Conservation (phyloP, 371 early-diverging fungal species). For the Choanephora cucurbitarum region DNA sequence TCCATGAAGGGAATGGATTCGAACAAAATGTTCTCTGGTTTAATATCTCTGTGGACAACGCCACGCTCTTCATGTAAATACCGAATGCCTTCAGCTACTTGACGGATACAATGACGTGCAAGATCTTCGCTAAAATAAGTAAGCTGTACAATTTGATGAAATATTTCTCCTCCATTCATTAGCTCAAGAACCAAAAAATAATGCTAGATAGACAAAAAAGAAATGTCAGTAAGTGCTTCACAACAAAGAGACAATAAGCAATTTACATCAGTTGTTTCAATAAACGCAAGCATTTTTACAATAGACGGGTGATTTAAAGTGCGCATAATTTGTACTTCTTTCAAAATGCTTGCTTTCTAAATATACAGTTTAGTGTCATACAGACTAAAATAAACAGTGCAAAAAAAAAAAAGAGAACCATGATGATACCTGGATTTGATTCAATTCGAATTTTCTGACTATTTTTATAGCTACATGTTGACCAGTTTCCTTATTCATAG, state of each 20-base stretch:
- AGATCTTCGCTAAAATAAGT: slow-evolving; percentile 79
- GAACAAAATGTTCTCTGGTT: slow-evolving; percentile 94
- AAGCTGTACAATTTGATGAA: slow-evolving; percentile 78
- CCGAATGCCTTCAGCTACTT: slow-evolving; percentile 87
- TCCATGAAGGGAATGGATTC: slow-evolving; percentile 70
- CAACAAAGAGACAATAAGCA: not conserved
- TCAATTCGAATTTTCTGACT: slow-evolving; percentile 67
- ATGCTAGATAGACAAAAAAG: slow-evolving; percentile 34
- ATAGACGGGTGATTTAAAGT: slow-evolving; percentile 80
- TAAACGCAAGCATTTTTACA: slow-evolving; percentile 67
- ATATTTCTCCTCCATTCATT: slow-evolving; percentile 86
- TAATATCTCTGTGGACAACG: slow-evolving; percentile 93
- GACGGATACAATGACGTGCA: slow-evolving; percentile 80
- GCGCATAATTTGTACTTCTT: slow-evolving; percentile 89
- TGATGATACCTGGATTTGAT: slow-evolving; percentile 54
- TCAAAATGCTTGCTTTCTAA: slow-evolving; percentile 77
- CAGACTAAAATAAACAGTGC: slow-evolving; percentile 2
- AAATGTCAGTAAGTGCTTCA: not conserved
- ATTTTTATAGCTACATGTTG: slow-evolving; percentile 83
- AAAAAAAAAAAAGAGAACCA: not conserved
- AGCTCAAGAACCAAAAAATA: slow-evolving; percentile 87
- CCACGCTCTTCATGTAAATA: slow-evolving; percentile 88
- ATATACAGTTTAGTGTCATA: slow-evolving; percentile 8
- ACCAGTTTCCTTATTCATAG: slow-evolving; percentile 54
- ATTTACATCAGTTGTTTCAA: slow-evolving; percentile 55